Percentiles rank a stretch among this genome's conserved stretches.
Evolutionary conservation across 345 rosid species (phyloP).

Genomic region (Gynandropsis gynandra): DNA sequence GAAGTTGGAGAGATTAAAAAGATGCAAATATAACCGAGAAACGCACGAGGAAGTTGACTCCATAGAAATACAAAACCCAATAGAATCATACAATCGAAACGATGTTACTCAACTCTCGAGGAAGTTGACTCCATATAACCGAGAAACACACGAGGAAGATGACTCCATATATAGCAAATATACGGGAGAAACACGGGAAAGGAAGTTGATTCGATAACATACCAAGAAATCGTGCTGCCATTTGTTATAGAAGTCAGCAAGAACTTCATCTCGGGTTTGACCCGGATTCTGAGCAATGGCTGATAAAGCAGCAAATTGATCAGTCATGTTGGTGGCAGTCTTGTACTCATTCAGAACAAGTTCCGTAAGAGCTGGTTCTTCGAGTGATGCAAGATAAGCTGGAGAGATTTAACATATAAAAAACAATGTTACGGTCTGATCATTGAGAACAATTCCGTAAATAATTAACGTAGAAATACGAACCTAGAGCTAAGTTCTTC

Average conservation of each 20-base stretch:
- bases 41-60: no score
- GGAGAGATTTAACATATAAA: constrained; percentile 14
- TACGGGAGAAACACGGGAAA: not conserved
- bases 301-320: constrained; percentile 85
- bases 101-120: no score
- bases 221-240: constrained; percentile 91
- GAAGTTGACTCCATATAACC: no score
- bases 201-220: constrained; percentile 17
- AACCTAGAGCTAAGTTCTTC: constrained; percentile 81
- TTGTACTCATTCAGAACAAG: constrained; percentile 69
- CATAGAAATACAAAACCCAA: not conserved
- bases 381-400: constrained; percentile 89
- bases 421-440: constrained; percentile 13
- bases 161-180: no score
- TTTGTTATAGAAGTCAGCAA: constrained; percentile 77
- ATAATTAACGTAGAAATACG: constrained; percentile 17
- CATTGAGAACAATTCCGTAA: not conserved
- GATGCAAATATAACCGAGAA: no score
- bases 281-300: constrained; percentile 79
- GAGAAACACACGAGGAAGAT: no score
- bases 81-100: not conserved
- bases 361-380: constrained; percentile 42
- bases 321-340: constrained; percentile 85
- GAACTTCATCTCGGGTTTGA: constrained; percentile 62
- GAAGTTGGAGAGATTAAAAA: no score